Evolutionary conservation across 257 asterid species (phyloP), one percentile per base, ranked within the genome.

Genomic region (Solanum microdontum): DNA sequence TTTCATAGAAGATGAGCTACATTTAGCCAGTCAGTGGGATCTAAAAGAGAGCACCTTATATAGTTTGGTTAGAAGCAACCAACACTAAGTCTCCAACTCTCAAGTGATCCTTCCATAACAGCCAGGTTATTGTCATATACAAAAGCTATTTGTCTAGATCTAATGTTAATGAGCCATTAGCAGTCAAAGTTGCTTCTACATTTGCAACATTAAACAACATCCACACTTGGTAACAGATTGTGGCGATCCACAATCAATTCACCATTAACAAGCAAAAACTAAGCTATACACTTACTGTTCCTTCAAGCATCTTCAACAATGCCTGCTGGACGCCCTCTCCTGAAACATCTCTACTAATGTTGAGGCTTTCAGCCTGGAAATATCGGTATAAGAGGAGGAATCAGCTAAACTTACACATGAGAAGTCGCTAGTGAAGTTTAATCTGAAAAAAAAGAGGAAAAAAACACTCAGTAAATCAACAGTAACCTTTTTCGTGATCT

Each of bases 241-340:
- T 8, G 85, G 32, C 3, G 55, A 68, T 58, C 48, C 0, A 40
- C 48, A 40, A 40, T 43, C 32, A 85, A 24, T 66, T 82, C 36
- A 51, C 34, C 19, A 62, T 70, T 37, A 37, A 88, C 84, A 86
- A 51, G 58, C 7, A 26, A 84, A 66, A 64, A 64, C 6, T 82
- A 87, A 70, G 87, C 73, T 82, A 39, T 88, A 86, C 89, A 89
- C 98, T 94, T 91, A 97, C 99, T 77, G 99, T 97, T 73, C 99
- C 99, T 93, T 97, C 99, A n/a, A 97, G 99, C 99, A 97, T 97
- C 92, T 97, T 97, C 91, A 97, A 89, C 72, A 97, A 93, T 79
- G 99, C 99, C 88, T 97, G 99, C 90, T 97, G 99, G 86, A 97
- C 99, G 45, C 99, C 99, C 92, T 97, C 99, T 68, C 99, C 99